phyloP scores from a whole-genome alignment of 2,329 filamentous ascomycete species.

The Colletotrichum spaethianum region DNA sequence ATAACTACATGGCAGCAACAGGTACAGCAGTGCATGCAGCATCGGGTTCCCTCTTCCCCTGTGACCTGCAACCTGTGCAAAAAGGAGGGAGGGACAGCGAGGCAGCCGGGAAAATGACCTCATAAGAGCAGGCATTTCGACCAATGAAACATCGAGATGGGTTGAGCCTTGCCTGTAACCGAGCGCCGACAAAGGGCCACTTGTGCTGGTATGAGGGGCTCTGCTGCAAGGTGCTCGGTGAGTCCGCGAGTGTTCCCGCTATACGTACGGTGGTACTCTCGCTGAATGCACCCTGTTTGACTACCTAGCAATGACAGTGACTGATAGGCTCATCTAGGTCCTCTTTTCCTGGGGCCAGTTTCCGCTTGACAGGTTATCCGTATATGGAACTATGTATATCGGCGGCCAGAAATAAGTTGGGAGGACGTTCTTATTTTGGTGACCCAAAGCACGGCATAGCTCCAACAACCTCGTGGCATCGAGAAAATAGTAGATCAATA shows the following conservation, averaged over 20 bases:
- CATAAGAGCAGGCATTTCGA: slow-evolving; percentile 10
- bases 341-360: not conserved
- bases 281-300: not conserved
- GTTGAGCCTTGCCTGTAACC: slow-evolving; percentile 14
- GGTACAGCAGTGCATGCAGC: slow-evolving; percentile 1
- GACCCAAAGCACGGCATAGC: not conserved
- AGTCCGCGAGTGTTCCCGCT: not conserved
- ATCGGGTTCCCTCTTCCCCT: not conserved
- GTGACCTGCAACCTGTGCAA: not conserved
- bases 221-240: slow-evolving; percentile 15
- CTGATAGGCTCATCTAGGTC: not conserved
- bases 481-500: too few relatives aligned
- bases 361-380: not conserved
- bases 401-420: not conserved
- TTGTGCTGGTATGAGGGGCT: not conserved
- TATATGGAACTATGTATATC: not conserved
- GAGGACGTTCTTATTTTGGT: not conserved
- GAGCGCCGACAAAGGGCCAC: slow-evolving; percentile 10
- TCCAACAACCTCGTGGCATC: not conserved
- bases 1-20: slow-evolving; percentile 2
- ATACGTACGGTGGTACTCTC: too few relatives aligned
- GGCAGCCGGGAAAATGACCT: slow-evolving; percentile 29
- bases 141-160: slow-evolving; percentile 14
- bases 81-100: slow-evolving; percentile 9
- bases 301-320: not conserved